Conservation (phyloP, 1,139 yeast genomes). For the Nakaseomyces uthaithaninus region DNA sequence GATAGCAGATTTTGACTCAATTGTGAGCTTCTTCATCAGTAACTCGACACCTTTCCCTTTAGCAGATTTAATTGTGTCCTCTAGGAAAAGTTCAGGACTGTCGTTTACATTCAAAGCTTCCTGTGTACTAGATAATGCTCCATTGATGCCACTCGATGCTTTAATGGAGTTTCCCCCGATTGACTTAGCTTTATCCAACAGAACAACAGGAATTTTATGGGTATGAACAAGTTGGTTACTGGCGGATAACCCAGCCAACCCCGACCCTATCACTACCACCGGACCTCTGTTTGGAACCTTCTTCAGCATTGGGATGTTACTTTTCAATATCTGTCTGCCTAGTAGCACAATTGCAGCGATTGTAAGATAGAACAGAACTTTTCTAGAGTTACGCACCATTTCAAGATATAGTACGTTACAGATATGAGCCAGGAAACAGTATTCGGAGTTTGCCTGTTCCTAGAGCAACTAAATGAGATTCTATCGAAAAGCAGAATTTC, state of each 20-base stretch:
- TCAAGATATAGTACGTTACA: neutral
- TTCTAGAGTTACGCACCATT: slow-evolving; percentile 5
- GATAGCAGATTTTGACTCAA: slow-evolving; percentile 50
- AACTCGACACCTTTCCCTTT: slow-evolving; percentile 51
- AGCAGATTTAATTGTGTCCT: slow-evolving; percentile 60
- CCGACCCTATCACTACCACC: slow-evolving; percentile 69
- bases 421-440: no score
- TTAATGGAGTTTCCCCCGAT: slow-evolving; percentile 74
- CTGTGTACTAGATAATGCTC: slow-evolving; percentile 60
- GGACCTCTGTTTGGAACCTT: slow-evolving; percentile 19
- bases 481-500: no score
- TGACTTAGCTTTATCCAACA: slow-evolving; percentile 56
- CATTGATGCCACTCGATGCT: slow-evolving; percentile 80
- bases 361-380: slow-evolving; percentile 5
- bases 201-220: slow-evolving; percentile 43
- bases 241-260: slow-evolving; percentile 69
- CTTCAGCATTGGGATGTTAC: slow-evolving; percentile 1
- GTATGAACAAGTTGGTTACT: slow-evolving; percentile 57
- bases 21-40: slow-evolving; percentile 31
- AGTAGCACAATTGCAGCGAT: slow-evolving; percentile 5
- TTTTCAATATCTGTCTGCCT: slow-evolving; percentile 2
- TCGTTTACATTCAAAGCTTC: slow-evolving; percentile 43
- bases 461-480: no score
- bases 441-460: no score
- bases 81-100: slow-evolving; percentile 48